Base-by-base conservation (phyloP, 176 grass and related monocot genomes). In the Oryza brachyantha region DNA sequence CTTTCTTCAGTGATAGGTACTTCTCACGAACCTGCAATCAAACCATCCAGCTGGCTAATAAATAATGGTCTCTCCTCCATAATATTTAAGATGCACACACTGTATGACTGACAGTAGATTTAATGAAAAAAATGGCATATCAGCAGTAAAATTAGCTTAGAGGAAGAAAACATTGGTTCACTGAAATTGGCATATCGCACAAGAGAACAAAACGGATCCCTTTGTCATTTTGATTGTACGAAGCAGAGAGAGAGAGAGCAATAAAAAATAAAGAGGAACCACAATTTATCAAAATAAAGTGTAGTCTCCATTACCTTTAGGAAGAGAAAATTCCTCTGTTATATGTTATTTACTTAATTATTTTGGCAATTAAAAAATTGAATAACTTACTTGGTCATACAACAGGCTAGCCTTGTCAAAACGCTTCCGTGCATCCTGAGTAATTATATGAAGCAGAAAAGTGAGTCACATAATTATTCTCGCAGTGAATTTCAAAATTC, bases 1-100 rank as follows among this genome's bases (percentile, higher is more conserved):
- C 96, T 86, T 99, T 99, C 84, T 93, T 99, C 89, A 95, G 59
- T 66, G 96, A 91, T 38, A 95, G 74, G 80, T 88, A 96, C 71
- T 74, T 99, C 77, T 96, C 96, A 8, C 92, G 96, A 74, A 91
- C 84, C 96, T 99, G 74, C 60, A 36, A 84, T 22, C 59, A 86
- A 75, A 77, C 37, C 40, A 84, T 73, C 11, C 31, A 70, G 31
- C 63, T 75, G 62, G 38, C 41, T 70, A 82, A 36, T 88, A 28
- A 68, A 84, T 29, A 65, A 63, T 27, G 79, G 29, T 65, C 38
- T 85, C 31, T 21, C 34, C 27, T 48, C 61, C 34, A 63, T 64
- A 37, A 72, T 13, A 72, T 66, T 80, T 5, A 66, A 12, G 22
- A 7, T 61, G 46, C 17, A 77, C 66, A 72, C 59, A 52, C 50